Conservation (phyloP, 805 yeast genomes). For the Maudiozyma bulderi region DNA sequence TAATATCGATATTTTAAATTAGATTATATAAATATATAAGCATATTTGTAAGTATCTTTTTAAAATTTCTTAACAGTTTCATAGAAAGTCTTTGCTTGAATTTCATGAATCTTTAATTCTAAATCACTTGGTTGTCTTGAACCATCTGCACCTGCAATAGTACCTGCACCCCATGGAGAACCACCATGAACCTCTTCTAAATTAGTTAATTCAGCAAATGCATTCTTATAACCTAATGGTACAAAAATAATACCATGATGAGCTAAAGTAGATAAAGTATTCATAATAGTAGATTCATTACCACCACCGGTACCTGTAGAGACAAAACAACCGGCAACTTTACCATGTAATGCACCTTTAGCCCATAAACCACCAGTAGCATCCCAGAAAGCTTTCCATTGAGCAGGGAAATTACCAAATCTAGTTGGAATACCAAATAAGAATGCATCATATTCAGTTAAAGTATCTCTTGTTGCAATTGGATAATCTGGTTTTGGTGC, state of each 20-base stretch:
- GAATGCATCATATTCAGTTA: slow-evolving; percentile 64
- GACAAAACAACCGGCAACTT: slow-evolving; percentile 62
- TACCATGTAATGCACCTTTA: slow-evolving; percentile 57
- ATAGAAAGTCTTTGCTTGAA: slow-evolving; percentile 60
- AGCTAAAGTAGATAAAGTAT: slow-evolving; percentile 50
- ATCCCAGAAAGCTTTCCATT: slow-evolving; percentile 68
- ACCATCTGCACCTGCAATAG: slow-evolving; percentile 68
- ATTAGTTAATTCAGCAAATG: slow-evolving; percentile 43
- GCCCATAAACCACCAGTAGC: slow-evolving; percentile 76
- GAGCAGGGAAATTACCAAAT: slow-evolving; percentile 72
- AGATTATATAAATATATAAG: not conserved
- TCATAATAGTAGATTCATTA: slow-evolving; percentile 61
- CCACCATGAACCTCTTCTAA: slow-evolving; percentile 66
- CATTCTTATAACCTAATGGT: slow-evolving; percentile 63
- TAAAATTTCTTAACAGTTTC: slow-evolving; percentile 28
- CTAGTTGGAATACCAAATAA: slow-evolving; percentile 81
- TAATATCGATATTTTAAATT: not conserved
- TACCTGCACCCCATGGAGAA: slow-evolving; percentile 81
- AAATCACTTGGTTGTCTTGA: slow-evolving; percentile 53
- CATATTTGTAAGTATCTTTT: not conserved
- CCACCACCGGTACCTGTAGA: slow-evolving; percentile 74
- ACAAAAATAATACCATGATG: slow-evolving; percentile 77
- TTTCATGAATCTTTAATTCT: slow-evolving; percentile 52
- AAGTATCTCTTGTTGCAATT: slow-evolving; percentile 49
- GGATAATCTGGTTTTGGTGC: slow-evolving; percentile 54